phyloP scores from a whole-genome alignment of 202 grass and related monocot genomes.

The Saccharum hybrid region DNA sequence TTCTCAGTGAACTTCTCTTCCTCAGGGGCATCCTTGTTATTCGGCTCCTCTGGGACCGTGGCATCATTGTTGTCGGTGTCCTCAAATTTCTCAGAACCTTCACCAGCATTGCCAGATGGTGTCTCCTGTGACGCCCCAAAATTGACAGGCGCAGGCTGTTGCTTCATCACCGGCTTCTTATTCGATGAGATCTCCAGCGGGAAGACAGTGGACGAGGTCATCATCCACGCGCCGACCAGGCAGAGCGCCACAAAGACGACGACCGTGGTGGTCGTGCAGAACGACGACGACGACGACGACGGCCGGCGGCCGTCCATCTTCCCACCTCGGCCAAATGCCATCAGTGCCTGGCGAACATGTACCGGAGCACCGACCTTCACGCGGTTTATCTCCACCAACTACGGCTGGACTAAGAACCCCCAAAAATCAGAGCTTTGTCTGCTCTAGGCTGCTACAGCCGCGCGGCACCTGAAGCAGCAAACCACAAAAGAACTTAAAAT shows the following conservation, averaged over 20 bases:
- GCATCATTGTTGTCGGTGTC: constrained; percentile 55
- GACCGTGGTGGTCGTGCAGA: constrained; percentile 80
- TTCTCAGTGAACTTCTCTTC: constrained; percentile 63
- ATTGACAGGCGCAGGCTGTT: constrained; percentile 41
- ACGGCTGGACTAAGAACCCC: constrained; percentile 4
- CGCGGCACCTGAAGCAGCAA: constrained; percentile 41
- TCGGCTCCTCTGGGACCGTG: constrained; percentile 46
- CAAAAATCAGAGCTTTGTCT: constrained; percentile 29
- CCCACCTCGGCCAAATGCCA: constrained; percentile 73
- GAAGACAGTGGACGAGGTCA: constrained; percentile 83
- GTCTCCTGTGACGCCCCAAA: constrained; percentile 50
- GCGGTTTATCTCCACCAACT: constrained; percentile 30
- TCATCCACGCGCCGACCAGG: constrained; percentile 88
- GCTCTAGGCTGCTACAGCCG: background rate
- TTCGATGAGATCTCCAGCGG: constrained; percentile 63
- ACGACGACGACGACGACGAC: constrained; percentile 61
- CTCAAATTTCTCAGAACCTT: constrained; percentile 47
- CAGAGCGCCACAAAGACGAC: constrained; percentile 77
- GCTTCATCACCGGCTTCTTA: constrained; percentile 54
- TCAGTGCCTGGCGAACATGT: constrained; percentile 49
- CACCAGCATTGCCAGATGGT: constrained; percentile 37
- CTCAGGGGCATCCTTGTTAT: constrained; percentile 44
- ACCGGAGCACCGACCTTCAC: constrained; percentile 18
- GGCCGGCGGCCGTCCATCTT: constrained; percentile 83
- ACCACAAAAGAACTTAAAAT: constrained; percentile 25